A percentile compares a stretch with the other conserved stretches of the same genome.
phyloP scores from a whole-genome alignment of 208 protist species.

The Leishmania martiniquensis region DNA sequence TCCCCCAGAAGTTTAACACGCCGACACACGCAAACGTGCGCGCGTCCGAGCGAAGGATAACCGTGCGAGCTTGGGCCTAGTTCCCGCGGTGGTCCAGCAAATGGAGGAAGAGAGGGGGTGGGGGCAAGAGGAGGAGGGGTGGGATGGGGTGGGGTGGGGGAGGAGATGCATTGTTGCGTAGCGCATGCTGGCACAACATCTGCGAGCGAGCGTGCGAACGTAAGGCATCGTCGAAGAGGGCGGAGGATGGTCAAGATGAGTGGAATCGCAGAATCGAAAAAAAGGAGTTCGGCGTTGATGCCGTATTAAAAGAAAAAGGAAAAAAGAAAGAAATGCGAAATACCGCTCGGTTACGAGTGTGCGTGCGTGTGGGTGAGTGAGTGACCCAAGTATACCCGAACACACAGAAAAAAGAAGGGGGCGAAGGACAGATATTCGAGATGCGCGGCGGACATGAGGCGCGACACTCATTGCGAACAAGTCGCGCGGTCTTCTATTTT shows the following conservation, averaged over 20 bases:
- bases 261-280: not conserved
- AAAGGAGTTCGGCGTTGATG: not conserved
- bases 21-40: not conserved
- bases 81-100: not conserved
- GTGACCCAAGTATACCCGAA: not conserved
- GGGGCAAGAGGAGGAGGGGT: not conserved
- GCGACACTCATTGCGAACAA: not conserved
- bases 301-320: not conserved
- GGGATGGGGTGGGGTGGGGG: not conserved
- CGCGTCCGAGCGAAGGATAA: too few species aligned
- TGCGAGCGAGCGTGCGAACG: not conserved
- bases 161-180: not conserved
- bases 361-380: too few species aligned
- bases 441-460: not conserved
- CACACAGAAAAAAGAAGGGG: not conserved
- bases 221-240: not conserved
- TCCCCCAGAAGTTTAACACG: too few species aligned
- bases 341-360: not conserved
- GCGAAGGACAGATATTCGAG: not conserved
- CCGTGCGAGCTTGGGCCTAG: not conserved
- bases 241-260: not conserved
- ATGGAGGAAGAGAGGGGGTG: constrained; percentile 3
- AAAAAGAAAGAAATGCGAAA: too few species aligned
- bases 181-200: not conserved
- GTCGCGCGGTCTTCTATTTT: not conserved